These are phyloP conservation scores for Beauveria sp. DNA, from an alignment of 2,329 filamentous ascomycete species.

Conservation along the genomic window DNA sequence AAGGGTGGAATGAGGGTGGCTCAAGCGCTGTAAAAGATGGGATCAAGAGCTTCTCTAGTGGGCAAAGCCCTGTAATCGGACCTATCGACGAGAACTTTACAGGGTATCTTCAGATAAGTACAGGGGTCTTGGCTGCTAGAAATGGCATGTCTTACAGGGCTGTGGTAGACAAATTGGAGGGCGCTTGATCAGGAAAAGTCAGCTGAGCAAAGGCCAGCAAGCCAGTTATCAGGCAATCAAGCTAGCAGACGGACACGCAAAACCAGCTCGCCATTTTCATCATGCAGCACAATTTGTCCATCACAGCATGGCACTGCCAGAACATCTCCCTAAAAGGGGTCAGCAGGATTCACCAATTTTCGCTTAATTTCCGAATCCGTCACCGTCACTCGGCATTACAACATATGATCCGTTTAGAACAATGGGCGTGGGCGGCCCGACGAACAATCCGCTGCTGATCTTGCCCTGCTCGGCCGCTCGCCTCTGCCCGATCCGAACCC, in stretches of 20 bases:
- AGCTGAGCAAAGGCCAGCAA: too few relatives aligned
- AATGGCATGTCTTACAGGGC: not conserved
- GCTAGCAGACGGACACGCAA: not conserved
- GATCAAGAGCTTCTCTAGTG: not conserved
- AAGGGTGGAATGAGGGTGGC: not conserved
- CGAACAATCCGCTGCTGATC: not conserved
- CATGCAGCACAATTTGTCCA: not conserved
- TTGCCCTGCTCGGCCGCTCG: not conserved
- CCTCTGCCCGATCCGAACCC: constrained; percentile 1
- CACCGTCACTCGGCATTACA: not conserved
- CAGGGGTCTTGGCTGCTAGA: not conserved
- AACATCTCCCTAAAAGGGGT: not conserved
- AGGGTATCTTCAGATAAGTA: not conserved
- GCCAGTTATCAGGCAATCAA: too few relatives aligned
- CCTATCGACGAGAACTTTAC: not conserved
- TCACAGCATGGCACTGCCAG: not conserved
- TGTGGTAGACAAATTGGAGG: not conserved
- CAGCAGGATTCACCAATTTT: not conserved
- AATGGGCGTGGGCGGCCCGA: not conserved
- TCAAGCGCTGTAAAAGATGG: not conserved
- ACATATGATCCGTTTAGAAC: not conserved
- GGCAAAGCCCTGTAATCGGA: not conserved
- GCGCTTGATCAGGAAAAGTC: not conserved
- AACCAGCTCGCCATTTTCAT: not conserved
- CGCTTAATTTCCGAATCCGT: not conserved